Evolutionary conservation across 2,329 filamentous ascomycete species (phyloP).

Genomic region (Elsinoe perseae): DNA sequence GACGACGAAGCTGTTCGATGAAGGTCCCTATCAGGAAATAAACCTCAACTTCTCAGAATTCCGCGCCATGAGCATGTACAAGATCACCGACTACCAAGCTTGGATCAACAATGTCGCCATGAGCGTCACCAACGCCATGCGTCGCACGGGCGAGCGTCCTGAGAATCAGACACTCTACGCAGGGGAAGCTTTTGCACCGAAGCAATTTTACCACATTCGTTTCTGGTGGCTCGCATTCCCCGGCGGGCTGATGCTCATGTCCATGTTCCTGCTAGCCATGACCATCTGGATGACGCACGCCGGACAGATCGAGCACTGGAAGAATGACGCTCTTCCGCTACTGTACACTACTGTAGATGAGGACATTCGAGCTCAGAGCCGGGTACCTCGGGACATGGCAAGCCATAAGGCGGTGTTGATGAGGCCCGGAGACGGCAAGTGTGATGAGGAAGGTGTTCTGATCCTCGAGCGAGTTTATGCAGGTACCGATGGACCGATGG

Average conservation of each 20-base stretch:
- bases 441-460: background rate
- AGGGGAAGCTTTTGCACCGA: background rate
- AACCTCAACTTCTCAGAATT: background rate
- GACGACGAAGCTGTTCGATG: background rate
- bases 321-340: background rate
- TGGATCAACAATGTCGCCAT: background rate
- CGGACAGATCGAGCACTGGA: background rate
- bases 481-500: too few species aligned
- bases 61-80: background rate
- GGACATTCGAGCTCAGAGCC: background rate
- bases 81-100: background rate
- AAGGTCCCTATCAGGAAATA: background rate
- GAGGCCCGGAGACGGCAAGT: background rate
- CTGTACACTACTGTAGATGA: background rate
- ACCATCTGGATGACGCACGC: background rate
- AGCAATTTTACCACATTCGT: background rate
- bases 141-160: background rate
- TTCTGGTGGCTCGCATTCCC: background rate
- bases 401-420: background rate
- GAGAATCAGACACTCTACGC: background rate
- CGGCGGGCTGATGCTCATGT: background rate
- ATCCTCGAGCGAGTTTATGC: too few species aligned
- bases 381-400: background rate
- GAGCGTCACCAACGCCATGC: background rate
- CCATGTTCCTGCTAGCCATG: background rate